Base-by-base conservation (phyloP, 805 yeast genomes). In the Komagataella phaffii region DNA sequence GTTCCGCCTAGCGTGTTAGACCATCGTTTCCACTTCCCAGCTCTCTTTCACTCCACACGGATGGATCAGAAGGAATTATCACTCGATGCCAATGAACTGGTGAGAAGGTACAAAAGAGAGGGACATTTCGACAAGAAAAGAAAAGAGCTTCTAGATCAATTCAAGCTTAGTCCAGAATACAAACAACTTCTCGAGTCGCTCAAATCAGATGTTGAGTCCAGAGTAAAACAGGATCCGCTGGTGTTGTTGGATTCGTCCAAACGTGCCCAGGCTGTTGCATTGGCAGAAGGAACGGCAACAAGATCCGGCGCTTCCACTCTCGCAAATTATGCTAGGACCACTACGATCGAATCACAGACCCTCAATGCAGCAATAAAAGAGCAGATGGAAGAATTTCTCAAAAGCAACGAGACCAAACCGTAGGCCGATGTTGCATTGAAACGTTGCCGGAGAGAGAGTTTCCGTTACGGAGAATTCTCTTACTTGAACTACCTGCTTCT, bases 91-190 rank as follows among this genome's bases (percentile, higher is more conserved):
- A 68, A 67, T 47, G 68, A 68, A 30, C 60, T 77, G 17, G 63
- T 72, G 1, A 63, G 62, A 1, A 60, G 64, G 12, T 77, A 72
- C 60, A 77, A 77, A 61, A 72, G 72, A 53, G 66, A 68, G 46
- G 83, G 83, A 0, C 52, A 66, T 1, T 77, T 77, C 55, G 82
- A 77, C 56, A 58, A 65, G 23, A 73, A 70, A 52, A 57, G 83
- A 46, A 69, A 66, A 52, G 56, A 59, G 6, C 62, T 77, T 7
- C 59, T 76, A 19, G 74, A 73, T 24, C 65, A 69, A 52, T 77
- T 77, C 62, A 65, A 65, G 52, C 58, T 62, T 47, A 65, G 71
- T 3, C 49, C 47, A 17, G 69, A 74, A 3, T 71, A 69, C 56
- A 56, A 68, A n/a, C 70, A 70, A 50, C 60, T 75, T 19, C 59